Conservation (phyloP, 208 protist genomes). For the Leishmania turanica region DNA sequence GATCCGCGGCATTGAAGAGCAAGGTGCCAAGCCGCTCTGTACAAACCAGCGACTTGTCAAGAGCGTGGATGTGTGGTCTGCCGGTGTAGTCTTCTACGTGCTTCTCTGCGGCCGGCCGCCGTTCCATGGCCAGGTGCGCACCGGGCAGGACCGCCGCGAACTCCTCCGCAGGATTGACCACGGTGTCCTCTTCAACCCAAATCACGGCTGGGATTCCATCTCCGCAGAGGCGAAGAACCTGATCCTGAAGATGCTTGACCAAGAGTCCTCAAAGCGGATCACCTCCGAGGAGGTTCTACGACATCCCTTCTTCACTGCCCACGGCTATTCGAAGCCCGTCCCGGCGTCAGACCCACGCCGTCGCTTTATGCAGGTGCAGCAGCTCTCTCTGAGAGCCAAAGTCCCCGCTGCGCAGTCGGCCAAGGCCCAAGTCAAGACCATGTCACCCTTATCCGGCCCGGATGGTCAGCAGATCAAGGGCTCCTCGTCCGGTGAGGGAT, state of each 20-base stretch:
- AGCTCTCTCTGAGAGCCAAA: conserved; percentile 23
- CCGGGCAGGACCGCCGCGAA: conserved; percentile 73
- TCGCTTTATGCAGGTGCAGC: conserved; percentile 31
- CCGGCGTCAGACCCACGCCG: conserved; percentile 33
- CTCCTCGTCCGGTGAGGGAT: background rate
- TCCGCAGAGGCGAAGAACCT: conserved; percentile 86
- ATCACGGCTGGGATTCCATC: conserved; percentile 72
- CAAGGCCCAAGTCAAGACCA: conserved; percentile 7
- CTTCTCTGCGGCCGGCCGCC: conserved; percentile 83
- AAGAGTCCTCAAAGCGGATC: conserved; percentile 63
- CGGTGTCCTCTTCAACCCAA: conserved; percentile 82
- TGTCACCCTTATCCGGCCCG: background rate
- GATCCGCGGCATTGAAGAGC: conserved; percentile 84
- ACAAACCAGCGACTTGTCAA: conserved; percentile 81
- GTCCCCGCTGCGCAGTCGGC: conserved; percentile 1
- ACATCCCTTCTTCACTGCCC: conserved; percentile 81
- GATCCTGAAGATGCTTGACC: conserved; percentile 76
- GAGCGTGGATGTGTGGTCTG: conserved; percentile 90
- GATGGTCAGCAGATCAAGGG: background rate
- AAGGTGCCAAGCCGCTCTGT: conserved; percentile 79
- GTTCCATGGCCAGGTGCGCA: conserved; percentile 87
- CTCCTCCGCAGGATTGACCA: conserved; percentile 78
- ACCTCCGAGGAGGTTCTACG: conserved; percentile 69
- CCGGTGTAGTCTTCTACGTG: conserved; percentile 87
- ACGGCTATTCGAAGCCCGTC: conserved; percentile 47